Conservation (phyloP, 1,284 basidiomycete species). For the Anthracocystis setariae region DNA sequence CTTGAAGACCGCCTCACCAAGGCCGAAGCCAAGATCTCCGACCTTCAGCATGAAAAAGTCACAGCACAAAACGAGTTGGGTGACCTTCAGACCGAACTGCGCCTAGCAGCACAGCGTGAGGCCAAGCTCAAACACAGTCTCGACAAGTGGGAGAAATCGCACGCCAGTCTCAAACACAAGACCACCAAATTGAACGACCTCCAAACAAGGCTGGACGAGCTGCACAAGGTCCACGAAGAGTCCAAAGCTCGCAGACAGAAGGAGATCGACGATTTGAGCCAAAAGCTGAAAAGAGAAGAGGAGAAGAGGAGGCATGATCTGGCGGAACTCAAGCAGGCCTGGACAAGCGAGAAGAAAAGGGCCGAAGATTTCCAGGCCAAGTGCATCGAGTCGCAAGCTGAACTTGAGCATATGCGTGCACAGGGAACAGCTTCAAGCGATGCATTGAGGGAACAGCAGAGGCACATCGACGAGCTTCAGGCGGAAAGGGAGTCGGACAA, state of each 20-base stretch:
- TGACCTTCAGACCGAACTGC: constrained; percentile 44
- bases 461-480: constrained; percentile 28
- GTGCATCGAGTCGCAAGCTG: constrained; percentile 1
- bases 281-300: constrained; percentile 25
- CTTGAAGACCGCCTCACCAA: constrained; percentile 34
- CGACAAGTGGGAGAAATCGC: constrained; percentile 44
- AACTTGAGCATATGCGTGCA: constrained; percentile 14
- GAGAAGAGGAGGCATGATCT: constrained; percentile 22
- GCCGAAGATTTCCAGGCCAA: constrained; percentile 12
- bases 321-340: constrained; percentile 13
- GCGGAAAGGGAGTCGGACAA: constrained; percentile 31
- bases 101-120: constrained; percentile 44
- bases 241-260: constrained; percentile 38
- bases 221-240: constrained; percentile 43
- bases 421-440: constrained; percentile 20
- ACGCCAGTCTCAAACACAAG: constrained; percentile 42
- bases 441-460: constrained; percentile 16
- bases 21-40: constrained; percentile 29
- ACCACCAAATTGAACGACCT: constrained; percentile 28
- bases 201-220: constrained; percentile 33
- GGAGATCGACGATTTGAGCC: constrained; percentile 34
- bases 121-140: constrained; percentile 40
- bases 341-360: constrained; percentile 15
- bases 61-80: constrained; percentile 35
- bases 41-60: constrained; percentile 32